Conservation (phyloP, 1,284 basidiomycete species). For the Ganoderma lucidum region DNA sequence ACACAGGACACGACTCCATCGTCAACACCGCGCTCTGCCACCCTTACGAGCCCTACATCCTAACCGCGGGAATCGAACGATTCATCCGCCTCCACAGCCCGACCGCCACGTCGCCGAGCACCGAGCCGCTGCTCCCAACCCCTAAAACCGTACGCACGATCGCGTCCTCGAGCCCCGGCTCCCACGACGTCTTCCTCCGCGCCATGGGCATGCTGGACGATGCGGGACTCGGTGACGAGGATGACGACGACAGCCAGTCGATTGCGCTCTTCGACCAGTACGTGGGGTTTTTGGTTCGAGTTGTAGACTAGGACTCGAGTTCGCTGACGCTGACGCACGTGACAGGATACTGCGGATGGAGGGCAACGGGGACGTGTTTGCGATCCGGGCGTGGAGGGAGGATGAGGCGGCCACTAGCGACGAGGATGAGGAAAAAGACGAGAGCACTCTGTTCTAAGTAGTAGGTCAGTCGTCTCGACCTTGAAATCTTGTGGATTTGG, state of each 20-base stretch:
- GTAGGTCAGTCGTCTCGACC: neutral
- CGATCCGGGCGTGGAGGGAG: conserved; percentile 22
- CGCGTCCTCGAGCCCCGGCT: conserved; percentile 40
- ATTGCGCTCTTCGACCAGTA: conserved; percentile 52
- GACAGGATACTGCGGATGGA: conserved; percentile 40
- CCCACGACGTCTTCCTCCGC: conserved; percentile 47
- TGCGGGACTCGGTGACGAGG: conserved; percentile 44
- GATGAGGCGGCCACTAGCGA: conserved; percentile 21
- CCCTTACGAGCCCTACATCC: conserved; percentile 69
- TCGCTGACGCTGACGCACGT: conserved; percentile 15
- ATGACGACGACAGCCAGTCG: conserved; percentile 49
- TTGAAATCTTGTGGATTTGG: neutral
- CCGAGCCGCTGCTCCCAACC: conserved; percentile 51
- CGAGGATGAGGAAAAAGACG: conserved; percentile 3
- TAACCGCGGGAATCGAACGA: conserved; percentile 77
- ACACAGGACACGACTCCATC: conserved; percentile 73
- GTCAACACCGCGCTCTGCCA: conserved; percentile 78
- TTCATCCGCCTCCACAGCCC: conserved; percentile 74
- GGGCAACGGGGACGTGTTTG: conserved; percentile 34
- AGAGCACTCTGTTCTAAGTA: neutral
- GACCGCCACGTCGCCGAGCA: conserved; percentile 58
- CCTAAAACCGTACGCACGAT: conserved; percentile 55
- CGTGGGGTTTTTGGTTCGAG: conserved; percentile 22
- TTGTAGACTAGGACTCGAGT: neutral
- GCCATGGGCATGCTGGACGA: conserved; percentile 39